Evolutionary conservation across 257 asterid genomes (phyloP).

Genomic region (Nicotiana otophora): DNA sequence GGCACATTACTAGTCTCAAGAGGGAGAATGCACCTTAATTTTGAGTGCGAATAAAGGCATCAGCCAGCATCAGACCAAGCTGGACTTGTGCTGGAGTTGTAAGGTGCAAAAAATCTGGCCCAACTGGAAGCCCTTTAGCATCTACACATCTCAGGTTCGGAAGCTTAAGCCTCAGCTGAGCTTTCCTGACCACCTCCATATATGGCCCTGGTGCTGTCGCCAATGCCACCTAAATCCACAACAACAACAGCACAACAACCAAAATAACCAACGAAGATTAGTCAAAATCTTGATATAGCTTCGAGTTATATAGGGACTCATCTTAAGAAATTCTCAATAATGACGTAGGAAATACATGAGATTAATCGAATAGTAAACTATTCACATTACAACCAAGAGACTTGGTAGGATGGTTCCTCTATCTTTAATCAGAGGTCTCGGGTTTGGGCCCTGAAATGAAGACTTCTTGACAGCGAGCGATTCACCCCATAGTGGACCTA

Average conservation of each 20-base stretch:
- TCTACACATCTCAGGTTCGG: constrained; percentile 26
- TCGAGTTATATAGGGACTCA: background rate
- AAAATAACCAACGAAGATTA: background rate
- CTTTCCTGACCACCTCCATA: constrained; percentile 23
- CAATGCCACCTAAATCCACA: constrained; percentile 23
- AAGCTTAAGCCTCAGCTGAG: constrained; percentile 25
- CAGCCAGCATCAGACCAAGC: constrained; percentile 32
- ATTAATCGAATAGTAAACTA: too few relatives aligned
- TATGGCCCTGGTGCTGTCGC: constrained; percentile 30
- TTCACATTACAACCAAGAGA: too few relatives aligned
- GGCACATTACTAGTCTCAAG: background rate
- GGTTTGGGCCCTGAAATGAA: too few relatives aligned
- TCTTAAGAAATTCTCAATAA: background rate
- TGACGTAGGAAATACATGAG: background rate
- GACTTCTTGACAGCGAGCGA: too few relatives aligned
- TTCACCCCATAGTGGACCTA: too few relatives aligned
- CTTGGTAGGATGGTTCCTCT: too few relatives aligned
- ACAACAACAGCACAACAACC: background rate
- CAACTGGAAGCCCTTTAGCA: constrained; percentile 28
- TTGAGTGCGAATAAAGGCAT: constrained; percentile 18
- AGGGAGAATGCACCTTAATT: background rate
- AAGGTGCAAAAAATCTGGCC: constrained; percentile 36
- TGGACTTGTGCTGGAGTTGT: constrained; percentile 26
- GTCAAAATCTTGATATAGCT: background rate
- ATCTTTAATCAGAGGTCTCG: too few relatives aligned